Evolutionary conservation across 1,284 basidiomycete species (phyloP).

Genomic region (Trametes versicolor): DNA sequence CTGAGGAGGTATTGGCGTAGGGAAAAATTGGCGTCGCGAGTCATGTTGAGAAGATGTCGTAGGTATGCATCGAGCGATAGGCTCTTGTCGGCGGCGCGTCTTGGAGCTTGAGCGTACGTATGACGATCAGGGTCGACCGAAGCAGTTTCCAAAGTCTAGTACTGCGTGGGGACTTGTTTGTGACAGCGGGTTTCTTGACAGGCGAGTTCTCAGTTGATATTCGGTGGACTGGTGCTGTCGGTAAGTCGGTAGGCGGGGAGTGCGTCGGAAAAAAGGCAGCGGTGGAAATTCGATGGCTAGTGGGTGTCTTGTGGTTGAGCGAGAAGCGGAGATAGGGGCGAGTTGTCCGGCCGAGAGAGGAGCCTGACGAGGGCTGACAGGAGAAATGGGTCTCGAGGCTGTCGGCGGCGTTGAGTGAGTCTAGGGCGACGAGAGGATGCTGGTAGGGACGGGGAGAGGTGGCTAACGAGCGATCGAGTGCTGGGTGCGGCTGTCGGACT

Average conservation of each 20-base stretch:
- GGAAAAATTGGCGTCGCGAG: no score
- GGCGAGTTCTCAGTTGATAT: no score
- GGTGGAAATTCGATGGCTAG: neutral
- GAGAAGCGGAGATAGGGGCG: neutral
- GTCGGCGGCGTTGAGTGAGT: neutral
- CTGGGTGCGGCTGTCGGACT: constrained; percentile 11
- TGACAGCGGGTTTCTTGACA: no score
- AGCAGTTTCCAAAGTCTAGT: no score
- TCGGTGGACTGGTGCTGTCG: neutral
- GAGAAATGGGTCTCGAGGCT: neutral
- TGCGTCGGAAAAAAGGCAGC: neutral
- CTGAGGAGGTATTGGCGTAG: no score
- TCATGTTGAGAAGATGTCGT: no score
- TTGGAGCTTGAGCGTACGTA: no score
- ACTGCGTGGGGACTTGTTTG: no score
- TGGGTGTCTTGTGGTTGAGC: neutral
- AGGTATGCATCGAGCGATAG: no score
- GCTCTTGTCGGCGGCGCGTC: no score
- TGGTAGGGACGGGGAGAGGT: neutral
- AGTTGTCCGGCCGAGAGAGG: neutral
- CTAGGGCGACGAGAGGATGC: neutral
- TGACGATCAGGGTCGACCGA: no score
- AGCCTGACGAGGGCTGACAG: neutral
- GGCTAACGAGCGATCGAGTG: neutral
- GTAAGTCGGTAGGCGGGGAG: no score